A percentile compares a stretch with the other conserved stretches of the same genome.
Conservation (phyloP, 352 stramenopile genomes). For the Elongisporangium undulatum region DNA sequence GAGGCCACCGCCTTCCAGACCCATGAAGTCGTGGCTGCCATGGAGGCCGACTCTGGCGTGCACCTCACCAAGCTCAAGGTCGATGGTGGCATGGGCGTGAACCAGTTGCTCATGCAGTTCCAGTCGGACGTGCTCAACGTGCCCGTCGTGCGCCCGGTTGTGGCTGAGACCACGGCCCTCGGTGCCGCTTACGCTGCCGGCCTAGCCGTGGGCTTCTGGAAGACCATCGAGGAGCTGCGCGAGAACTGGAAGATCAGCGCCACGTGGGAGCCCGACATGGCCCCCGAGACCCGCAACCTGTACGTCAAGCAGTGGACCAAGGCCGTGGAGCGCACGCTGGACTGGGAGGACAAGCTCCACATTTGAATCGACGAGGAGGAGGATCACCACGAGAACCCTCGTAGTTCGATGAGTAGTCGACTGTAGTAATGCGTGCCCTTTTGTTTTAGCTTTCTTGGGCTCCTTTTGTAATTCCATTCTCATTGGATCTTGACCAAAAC, state of each 20-base stretch:
- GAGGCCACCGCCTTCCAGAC: conserved; percentile 97
- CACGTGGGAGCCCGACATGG: conserved; percentile 76
- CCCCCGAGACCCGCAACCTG: conserved; percentile 39
- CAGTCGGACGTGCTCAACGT: conserved; percentile 96
- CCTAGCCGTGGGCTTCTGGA: conserved; percentile 96
- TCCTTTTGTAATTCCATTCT: background rate
- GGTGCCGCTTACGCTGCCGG: conserved; percentile 97
- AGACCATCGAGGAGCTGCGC: conserved; percentile 80
- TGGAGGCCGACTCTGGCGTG: conserved; percentile 91
- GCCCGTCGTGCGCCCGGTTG: conserved; percentile 89
- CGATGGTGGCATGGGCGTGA: conserved; percentile 97
- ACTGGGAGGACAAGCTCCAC: conserved; percentile 68
- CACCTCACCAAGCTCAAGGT: conserved; percentile 92
- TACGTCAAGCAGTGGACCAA: conserved; percentile 79
- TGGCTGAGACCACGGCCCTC: conserved; percentile 97
- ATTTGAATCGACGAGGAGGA: conserved; percentile 16
- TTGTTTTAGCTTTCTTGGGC: background rate
- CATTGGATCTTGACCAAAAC: background rate
- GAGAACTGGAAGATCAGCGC: conserved; percentile 76
- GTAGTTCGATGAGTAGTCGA: conserved; percentile 1
- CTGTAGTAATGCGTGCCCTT: conserved; percentile 1
- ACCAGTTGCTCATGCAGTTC: conserved; percentile 98
- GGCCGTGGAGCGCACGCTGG: conserved; percentile 77
- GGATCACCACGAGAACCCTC: background rate
- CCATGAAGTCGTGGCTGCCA: conserved; percentile 92